These are phyloP conservation scores for Microbotryum intermedium DNA, from an alignment of 1,284 basidiomycete species.

Conservation along the genomic window DNA sequence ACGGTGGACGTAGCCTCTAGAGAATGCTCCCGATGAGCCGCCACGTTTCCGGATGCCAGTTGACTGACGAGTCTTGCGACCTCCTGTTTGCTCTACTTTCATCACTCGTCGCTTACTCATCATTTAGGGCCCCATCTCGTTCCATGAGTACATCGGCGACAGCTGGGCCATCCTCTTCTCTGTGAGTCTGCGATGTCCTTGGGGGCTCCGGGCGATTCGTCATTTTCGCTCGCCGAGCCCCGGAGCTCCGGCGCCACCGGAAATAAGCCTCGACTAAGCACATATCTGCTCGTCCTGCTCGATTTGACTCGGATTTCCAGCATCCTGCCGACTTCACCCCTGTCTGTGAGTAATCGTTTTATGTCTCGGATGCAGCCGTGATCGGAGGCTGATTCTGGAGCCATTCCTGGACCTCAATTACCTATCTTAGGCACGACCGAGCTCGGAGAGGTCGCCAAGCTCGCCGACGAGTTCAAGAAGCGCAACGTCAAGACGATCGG, in stretches of 20 bases:
- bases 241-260: no score
- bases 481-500: slow-evolving; percentile 90
- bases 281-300: no score
- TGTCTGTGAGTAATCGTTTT: slow-evolving; percentile 47
- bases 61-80: not conserved
- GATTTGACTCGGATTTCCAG: slow-evolving; percentile 15
- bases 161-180: slow-evolving; percentile 90
- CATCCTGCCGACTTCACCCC: slow-evolving; percentile 34
- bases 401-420: slow-evolving; percentile 5
- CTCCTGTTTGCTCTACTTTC: slow-evolving; percentile 1
- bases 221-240: no score
- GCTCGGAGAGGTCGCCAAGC: slow-evolving; percentile 86
- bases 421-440: slow-evolving; percentile 59
- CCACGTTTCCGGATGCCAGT: no score
- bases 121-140: slow-evolving; percentile 58
- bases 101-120: not conserved
- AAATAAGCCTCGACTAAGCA: no score
- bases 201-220: no score
- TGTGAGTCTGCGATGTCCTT: slow-evolving; percentile 47
- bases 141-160: slow-evolving; percentile 83
- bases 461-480: slow-evolving; percentile 70
- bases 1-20: no score
- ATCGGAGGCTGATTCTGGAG: no score
- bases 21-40: no score
- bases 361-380: slow-evolving; percentile 37